Percentiles rank a stretch among this genome's conserved stretches.
Conservation (phyloP, 352 stramenopile species). For the Saprolegnia parasitica region DNA sequence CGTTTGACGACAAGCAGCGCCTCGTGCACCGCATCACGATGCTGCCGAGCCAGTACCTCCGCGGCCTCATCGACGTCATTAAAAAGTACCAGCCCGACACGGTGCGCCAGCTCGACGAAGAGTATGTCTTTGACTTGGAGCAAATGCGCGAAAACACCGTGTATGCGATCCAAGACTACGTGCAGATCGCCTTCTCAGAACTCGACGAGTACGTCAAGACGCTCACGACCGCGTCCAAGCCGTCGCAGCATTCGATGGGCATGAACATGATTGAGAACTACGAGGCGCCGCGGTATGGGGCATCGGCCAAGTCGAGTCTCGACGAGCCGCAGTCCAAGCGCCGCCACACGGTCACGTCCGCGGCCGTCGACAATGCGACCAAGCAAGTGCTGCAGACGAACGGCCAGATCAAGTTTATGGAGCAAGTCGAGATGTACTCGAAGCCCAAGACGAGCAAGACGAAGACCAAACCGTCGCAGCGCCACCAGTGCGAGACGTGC, state of each 20-base stretch:
- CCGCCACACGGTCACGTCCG: conserved; percentile 25
- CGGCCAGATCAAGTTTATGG: conserved; percentile 74
- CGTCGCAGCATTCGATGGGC: background rate
- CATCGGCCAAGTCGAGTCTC: background rate
- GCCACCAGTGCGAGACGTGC: conserved; percentile 82
- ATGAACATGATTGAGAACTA: conserved; percentile 25
- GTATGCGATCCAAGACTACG: conserved; percentile 83
- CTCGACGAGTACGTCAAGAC: conserved; percentile 69
- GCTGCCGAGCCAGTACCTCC: conserved; percentile 76
- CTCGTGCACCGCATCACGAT: conserved; percentile 85
- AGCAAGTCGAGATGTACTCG: conserved; percentile 86
- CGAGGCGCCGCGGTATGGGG: conserved; percentile 9
- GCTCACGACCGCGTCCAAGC: conserved; percentile 25
- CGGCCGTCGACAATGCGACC: conserved; percentile 23
- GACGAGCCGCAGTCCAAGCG: conserved; percentile 4
- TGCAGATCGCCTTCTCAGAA: conserved; percentile 82
- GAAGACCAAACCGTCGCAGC: conserved; percentile 79
- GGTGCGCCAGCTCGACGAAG: conserved; percentile 80
- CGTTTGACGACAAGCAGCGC: conserved; percentile 74
- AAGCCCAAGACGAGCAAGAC: conserved; percentile 85
- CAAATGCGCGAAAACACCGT: conserved; percentile 88
- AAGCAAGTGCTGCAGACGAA: conserved; percentile 26
- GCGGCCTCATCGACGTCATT: conserved; percentile 82
- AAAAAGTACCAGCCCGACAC: conserved; percentile 86
- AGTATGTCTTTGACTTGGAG: conserved; percentile 80